Percentiles rank a stretch among this genome's conserved stretches.
phyloP scores from a whole-genome alignment of 139 green algal genomes.

The Coccomyxa sp. region DNA sequence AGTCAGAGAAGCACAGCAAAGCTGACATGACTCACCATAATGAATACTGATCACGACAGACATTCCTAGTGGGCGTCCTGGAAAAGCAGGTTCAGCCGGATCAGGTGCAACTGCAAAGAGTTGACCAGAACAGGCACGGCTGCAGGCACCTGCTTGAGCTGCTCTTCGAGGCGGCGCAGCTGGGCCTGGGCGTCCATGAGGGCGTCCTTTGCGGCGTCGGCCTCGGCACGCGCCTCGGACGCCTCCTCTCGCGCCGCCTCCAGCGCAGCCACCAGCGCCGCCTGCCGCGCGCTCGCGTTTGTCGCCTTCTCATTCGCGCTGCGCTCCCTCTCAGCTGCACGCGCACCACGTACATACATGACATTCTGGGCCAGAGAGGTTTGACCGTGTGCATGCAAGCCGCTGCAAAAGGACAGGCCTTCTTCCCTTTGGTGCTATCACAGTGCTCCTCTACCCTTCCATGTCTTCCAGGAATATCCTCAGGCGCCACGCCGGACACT shows the following conservation, averaged over 20 bases:
- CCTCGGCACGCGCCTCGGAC: conserved; percentile 6
- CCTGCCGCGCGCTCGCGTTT: conserved; percentile 5
- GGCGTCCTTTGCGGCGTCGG: conserved; percentile 5
- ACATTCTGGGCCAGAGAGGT: background rate
- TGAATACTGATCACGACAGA: background rate
- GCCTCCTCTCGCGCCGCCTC: conserved; percentile 16
- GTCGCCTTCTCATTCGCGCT: conserved; percentile 6
- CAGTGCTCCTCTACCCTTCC: background rate
- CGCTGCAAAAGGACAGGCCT: no score
- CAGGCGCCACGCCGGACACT: background rate
- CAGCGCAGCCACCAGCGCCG: conserved; percentile 4
- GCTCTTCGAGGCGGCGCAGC: conserved; percentile 1
- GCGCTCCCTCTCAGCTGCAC: background rate
- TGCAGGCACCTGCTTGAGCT: conserved; percentile 2
- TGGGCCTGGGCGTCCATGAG: background rate
- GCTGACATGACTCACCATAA: background rate
- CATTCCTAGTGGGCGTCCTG: no score
- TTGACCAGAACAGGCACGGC: background rate
- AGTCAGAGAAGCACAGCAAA: background rate
- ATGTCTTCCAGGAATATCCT: background rate
- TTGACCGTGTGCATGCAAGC: background rate
- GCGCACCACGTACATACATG: background rate
- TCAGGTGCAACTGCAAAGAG: background rate
- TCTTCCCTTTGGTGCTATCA: no score
- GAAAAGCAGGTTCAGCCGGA: no score